Evolutionary conservation across 768 basidiomycete genomes (phyloP), one percentile per base, ranked within the genome.

Genomic region (Pisolithus tinctorius): DNA sequence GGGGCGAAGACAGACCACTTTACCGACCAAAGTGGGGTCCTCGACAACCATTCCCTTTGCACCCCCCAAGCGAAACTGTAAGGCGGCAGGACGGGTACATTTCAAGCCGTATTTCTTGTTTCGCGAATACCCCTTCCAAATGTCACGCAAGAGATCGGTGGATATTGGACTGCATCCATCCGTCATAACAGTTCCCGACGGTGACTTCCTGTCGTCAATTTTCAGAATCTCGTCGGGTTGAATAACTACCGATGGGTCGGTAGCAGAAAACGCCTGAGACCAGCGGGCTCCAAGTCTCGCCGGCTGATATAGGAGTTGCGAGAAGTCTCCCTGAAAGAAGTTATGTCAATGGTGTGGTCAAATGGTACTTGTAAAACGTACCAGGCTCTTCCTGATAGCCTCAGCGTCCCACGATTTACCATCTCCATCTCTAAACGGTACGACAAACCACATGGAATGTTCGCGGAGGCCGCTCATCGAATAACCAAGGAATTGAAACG

Each of bases 91-190:
- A 2, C 58, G 44, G 9, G 46, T 43, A 4, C 52, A 47, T 7
- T 58, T 63, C 5, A 51, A 48, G 6, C 55, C 53, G 9, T 47
- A 55, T 25, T 53, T 64, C 60, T 61, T 68, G 40, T 49, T 60
- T 29, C 52, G 42, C 50, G 69, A 64, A 34, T 79, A 59, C 5
- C 56, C 62, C n/a, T 54, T 60, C 67, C 72, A 71, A 38, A 77
- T 70, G 0, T 45, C 63, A 1, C 61, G 55, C 14, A 63, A 63
- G 16, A 79, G 67, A 20, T 58, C 61, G 4, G 53, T 50, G 7
- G 77, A 78, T 38, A 78, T 73, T 14, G 72, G 63, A 1, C 78
- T 78, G 50, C 74, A 73, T 20, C 80, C 80, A 48, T 81, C 79
- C 6, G 78, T 79, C 65, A 80, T 79, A 43, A 68, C 54, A 25